phyloP scores from a whole-genome alignment of 208 protist species.

The Angomonas deanei region DNA sequence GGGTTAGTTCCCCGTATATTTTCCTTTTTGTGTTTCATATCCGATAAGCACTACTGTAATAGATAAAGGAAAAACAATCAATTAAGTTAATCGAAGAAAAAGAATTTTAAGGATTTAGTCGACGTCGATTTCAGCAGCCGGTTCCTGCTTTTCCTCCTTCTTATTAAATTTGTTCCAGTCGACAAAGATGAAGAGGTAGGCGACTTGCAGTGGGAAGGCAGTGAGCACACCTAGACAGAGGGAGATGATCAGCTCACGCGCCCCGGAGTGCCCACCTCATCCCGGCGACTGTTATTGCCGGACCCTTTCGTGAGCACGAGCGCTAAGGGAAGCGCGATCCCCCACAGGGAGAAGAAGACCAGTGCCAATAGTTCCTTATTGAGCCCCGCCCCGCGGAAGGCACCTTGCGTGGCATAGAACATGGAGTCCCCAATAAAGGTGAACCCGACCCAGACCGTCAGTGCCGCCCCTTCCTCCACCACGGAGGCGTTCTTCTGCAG shows the following conservation, averaged over 20 bases:
- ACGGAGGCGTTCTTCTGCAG: conserved; percentile 24
- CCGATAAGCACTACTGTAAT: neutral
- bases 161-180: neutral
- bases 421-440: conserved; percentile 21
- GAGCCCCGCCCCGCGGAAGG: conserved; percentile 23
- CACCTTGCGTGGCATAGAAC: conserved; percentile 24
- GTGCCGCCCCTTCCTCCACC: conserved; percentile 5
- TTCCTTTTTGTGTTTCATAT: no score
- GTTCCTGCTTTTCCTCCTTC: neutral
- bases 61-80: conserved; percentile 4
- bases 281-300: conserved; percentile 11
- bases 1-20: no score
- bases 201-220: conserved; percentile 8
- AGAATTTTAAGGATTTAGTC: neutral
- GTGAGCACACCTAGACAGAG: conserved; percentile 4
- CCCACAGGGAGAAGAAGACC: conserved; percentile 20
- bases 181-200: conserved; percentile 8
- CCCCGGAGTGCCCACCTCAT: conserved; percentile 1
- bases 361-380: conserved; percentile 12
- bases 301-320: conserved; percentile 7
- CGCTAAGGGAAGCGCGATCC: conserved; percentile 17
- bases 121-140: neutral
- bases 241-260: neutral
- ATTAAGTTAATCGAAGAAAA: neutral
- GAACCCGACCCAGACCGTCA: conserved; percentile 1